Evolutionary conservation across 140 eudicot species (phyloP), one percentile per base, ranked within the genome.

Genomic region (Anethum foeniculum): DNA sequence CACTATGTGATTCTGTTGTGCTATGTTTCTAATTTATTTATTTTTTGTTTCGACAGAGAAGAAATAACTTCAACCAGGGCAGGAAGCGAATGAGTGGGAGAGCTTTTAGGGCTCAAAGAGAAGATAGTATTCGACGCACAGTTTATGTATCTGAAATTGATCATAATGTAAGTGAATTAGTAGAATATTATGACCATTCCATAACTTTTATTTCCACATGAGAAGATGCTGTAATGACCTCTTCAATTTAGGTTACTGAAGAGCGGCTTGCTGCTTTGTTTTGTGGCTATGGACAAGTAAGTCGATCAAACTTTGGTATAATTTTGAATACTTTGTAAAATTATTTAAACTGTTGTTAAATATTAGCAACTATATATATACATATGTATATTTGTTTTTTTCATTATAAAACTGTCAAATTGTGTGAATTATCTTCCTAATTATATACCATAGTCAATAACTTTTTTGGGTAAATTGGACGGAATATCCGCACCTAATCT

Each of bases 61-160:
- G 91, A 80, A 94, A 82, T 80, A 85, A 82, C 85, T 84, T 82
- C 77, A 92, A 79, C 80, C 96, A 90, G 80, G 96, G 97, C 25
- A 90, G 89, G 82, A 94, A 85, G 81, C 80, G 97, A 86, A 82
- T 89, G 82, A 92, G 82, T 76, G 97, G 91, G 60, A 90, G 94
- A 87, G 87, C 93, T 80, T 90, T 79, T 49, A 86, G 88, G 83
- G 96, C 94, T 85, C 98, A 94, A 78, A 86, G 96, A 84, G 97
- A 94, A 90, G 97, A 92, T 86, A 94, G 96, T 79, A 88, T 94
- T 76, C 91, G 92, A 81, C 88, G 98, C 85, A 94, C 98, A 34
- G 97, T 94, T 28, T 94, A 94, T 88, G 96, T 94, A 51, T 94
- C 97, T 28, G 98, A 94, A 79, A 92, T 94, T 52, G 97, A 90